Percentiles rank a stretch among this genome's conserved stretches.
phyloP scores from a whole-genome alignment of 352 stramenopile genomes.

The Aphanomyces stellatus region DNA sequence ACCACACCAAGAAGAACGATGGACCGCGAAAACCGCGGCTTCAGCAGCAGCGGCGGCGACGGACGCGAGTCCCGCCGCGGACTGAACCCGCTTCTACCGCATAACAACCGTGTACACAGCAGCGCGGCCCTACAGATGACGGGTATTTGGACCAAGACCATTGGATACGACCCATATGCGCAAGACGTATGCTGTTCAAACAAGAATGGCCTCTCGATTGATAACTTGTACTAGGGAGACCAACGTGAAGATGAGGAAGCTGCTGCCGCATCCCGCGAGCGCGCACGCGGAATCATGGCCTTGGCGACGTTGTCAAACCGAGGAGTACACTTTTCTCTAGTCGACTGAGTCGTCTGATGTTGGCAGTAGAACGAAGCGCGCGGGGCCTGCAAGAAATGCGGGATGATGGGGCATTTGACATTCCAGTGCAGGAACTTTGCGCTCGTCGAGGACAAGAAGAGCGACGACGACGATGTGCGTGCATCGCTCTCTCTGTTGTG shows the following conservation, averaged over 20 bases:
- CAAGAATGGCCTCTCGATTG: background rate
- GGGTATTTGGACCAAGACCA: constrained; percentile 96
- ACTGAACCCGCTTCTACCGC: constrained; percentile 55
- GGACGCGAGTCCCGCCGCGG: background rate
- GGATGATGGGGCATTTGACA: constrained; percentile 86
- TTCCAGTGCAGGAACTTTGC: constrained; percentile 85
- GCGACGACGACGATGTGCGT: too few species aligned
- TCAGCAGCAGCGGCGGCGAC: too few species aligned
- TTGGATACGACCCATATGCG: constrained; percentile 94
- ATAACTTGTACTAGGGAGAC: too few species aligned
- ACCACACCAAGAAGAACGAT: too few species aligned
- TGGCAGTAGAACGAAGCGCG: constrained; percentile 51
- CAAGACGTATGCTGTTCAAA: constrained; percentile 24
- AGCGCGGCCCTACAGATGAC: constrained; percentile 91
- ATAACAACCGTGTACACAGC: constrained; percentile 96
- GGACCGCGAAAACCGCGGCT: too few species aligned
- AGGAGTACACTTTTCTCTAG: constrained; percentile 39
- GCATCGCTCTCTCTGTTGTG: too few species aligned
- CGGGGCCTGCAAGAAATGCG: constrained; percentile 84
- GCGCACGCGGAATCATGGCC: constrained; percentile 89
- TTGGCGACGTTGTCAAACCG: constrained; percentile 93
- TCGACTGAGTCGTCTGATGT: constrained; percentile 12
- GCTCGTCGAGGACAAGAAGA: constrained; percentile 30
- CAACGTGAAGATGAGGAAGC: constrained; percentile 45
- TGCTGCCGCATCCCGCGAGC: constrained; percentile 71